Conservation (phyloP, 257 asterid species). For the Echium plantagineum region DNA sequence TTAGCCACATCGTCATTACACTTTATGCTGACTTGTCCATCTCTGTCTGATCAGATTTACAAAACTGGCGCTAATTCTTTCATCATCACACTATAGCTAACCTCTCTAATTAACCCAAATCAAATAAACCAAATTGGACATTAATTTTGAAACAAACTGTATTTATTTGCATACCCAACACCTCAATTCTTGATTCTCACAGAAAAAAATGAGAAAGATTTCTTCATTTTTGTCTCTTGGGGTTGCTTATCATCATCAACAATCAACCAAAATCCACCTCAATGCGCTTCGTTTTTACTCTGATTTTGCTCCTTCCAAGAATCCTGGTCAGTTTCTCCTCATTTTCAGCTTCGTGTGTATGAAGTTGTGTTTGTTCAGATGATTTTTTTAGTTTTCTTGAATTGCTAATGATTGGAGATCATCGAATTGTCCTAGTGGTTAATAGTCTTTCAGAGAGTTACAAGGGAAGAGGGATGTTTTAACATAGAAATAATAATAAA, state of each 20-base stretch:
- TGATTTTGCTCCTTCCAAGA: conserved; percentile 34
- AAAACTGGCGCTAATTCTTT: neutral
- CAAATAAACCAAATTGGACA: neutral
- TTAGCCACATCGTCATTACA: neutral
- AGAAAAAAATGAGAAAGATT: conserved; percentile 34
- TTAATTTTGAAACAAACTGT: too few species aligned
- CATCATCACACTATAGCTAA: too few species aligned
- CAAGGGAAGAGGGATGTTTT: too few species aligned
- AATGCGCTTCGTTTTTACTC: conserved; percentile 30
- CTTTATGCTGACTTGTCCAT: neutral
- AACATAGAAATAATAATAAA: too few species aligned
- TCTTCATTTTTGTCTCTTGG: conserved; percentile 23
- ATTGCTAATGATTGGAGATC: neutral
- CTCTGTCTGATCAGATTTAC: neutral
- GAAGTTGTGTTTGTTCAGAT: too few species aligned
- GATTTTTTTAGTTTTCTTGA: neutral
- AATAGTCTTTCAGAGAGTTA: too few species aligned
- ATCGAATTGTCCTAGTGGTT: too few species aligned
- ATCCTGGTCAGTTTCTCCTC: conserved; percentile 36
- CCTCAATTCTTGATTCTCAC: neutral
- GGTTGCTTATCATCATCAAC: conserved; percentile 14
- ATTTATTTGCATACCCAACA: too few species aligned
- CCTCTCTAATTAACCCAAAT: neutral
- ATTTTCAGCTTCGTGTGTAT: neutral
- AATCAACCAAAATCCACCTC: conserved; percentile 17